phyloP scores from a whole-genome alignment of 2,329 filamentous ascomycete species.

The Penicillium sp. region DNA sequence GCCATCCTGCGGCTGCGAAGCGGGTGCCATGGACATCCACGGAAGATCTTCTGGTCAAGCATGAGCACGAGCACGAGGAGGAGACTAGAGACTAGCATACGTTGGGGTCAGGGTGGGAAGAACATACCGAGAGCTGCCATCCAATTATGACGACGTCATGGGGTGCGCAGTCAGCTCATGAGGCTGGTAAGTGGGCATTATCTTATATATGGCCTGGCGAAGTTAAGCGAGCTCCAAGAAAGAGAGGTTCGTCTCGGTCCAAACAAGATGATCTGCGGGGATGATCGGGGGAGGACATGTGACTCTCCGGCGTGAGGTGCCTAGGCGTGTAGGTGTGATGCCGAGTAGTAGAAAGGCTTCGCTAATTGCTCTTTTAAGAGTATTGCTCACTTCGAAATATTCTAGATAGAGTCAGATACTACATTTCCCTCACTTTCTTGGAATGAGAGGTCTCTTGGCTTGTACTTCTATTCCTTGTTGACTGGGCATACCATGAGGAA shows the following conservation, averaged over 20 bases:
- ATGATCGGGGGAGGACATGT: slow-evolving; percentile 21
- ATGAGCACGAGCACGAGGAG: slow-evolving; percentile 15
- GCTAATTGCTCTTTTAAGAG: too few relatives aligned
- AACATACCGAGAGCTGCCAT: slow-evolving; percentile 54
- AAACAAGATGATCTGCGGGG: slow-evolving; percentile 27
- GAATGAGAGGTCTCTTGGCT: not conserved
- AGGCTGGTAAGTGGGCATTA: slow-evolving; percentile 33
- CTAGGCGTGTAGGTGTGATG: not conserved
- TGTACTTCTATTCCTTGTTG: not conserved
- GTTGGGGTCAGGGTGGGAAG: not conserved
- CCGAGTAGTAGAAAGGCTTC: not conserved
- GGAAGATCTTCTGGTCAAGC: slow-evolving; percentile 45
- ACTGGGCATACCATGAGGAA: not conserved
- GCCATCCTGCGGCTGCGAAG: slow-evolving; percentile 42
- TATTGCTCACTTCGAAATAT: too few relatives aligned
- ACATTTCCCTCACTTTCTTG: not conserved
- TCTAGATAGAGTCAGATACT: too few relatives aligned
- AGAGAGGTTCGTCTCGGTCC: slow-evolving; percentile 21
- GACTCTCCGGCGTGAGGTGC: slow-evolving; percentile 14
- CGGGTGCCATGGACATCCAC: slow-evolving; percentile 57
- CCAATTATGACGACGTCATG: slow-evolving; percentile 43
- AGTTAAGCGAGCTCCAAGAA: slow-evolving; percentile 3
- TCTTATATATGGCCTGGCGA: slow-evolving; percentile 8
- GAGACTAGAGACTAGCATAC: not conserved
- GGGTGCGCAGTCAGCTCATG: slow-evolving; percentile 25